Evolutionary conservation across 495 filamentous ascomycete genomes (phyloP).

Genomic region (Podospora sp.): DNA sequence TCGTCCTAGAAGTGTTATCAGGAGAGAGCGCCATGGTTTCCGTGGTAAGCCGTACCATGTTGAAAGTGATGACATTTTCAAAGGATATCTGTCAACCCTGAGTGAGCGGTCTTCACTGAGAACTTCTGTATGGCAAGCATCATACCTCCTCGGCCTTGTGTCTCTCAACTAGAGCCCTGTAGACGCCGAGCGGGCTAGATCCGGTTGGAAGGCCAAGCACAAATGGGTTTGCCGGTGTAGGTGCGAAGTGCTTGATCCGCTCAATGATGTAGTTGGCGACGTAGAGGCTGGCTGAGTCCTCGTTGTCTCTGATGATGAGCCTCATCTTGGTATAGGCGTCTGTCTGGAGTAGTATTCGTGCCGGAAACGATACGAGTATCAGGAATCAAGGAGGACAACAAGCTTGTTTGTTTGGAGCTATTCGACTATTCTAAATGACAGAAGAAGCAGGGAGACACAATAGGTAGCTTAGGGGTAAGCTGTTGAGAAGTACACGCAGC

Average conservation of each 20-base stretch:
- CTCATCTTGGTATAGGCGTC: slow-evolving; percentile 62
- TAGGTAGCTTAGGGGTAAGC: neutral
- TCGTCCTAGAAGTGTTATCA: slow-evolving; percentile 62
- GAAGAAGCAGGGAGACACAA: neutral
- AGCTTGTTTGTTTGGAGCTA: neutral
- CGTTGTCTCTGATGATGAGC: slow-evolving; percentile 78
- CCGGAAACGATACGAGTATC: neutral
- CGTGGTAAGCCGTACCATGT: slow-evolving; percentile 66
- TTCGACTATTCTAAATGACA: neutral
- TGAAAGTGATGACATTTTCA: slow-evolving; percentile 86
- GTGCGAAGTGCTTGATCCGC: slow-evolving; percentile 73
- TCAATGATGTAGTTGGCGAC: slow-evolving; percentile 83
- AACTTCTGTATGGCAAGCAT: too few species aligned
- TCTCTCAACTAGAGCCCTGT: slow-evolving; percentile 72
- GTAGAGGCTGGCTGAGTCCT: slow-evolving; percentile 66
- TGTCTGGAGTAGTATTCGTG: neutral
- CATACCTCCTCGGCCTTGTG: slow-evolving; percentile 69
- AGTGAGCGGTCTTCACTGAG: neutral
- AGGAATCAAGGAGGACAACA: neutral
- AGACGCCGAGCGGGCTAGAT: slow-evolving; percentile 76
- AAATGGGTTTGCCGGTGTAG: slow-evolving; percentile 70
- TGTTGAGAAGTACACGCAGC: neutral
- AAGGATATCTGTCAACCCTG: slow-evolving; percentile 64
- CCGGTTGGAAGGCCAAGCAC: slow-evolving; percentile 85
- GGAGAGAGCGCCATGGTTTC: neutral